These are phyloP conservation scores for Trametes sanguinea DNA, from an alignment of 768 basidiomycete genomes.

Conservation along the genomic window DNA sequence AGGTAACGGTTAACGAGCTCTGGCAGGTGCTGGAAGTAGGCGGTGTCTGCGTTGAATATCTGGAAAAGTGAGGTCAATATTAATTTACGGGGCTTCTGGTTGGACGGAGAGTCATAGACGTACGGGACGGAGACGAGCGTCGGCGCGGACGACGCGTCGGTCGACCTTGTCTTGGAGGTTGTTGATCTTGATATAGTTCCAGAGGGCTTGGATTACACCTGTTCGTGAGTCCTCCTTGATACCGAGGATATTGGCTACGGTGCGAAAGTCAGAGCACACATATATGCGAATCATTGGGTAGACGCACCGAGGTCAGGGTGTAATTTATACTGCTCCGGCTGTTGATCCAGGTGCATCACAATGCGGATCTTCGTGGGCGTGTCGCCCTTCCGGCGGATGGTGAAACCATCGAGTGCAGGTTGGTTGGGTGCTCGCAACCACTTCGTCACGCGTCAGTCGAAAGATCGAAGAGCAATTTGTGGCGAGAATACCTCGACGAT, in stretches of 20 bases:
- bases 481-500: conserved; percentile 76
- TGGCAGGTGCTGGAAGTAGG: conserved; percentile 79
- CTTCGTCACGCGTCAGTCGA: conserved; percentile 26
- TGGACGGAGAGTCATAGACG: conserved; percentile 14
- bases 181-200: conserved; percentile 90
- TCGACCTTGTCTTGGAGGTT: conserved; percentile 83
- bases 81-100: neutral
- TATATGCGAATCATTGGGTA: neutral
- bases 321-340: conserved; percentile 84
- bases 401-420: conserved; percentile 82
- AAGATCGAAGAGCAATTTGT: neutral
- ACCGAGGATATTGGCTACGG: conserved; percentile 61
- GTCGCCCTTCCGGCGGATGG: conserved; percentile 80
- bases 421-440: conserved; percentile 63
- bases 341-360: conserved; percentile 85
- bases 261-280: neutral
- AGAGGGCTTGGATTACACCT: conserved; percentile 79
- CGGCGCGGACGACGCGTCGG: conserved; percentile 66
- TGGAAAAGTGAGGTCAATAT: conserved; percentile 28
- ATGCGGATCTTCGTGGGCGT: conserved; percentile 74
- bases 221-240: conserved; percentile 84
- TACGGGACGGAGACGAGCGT: conserved; percentile 68
- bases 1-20: conserved; percentile 85
- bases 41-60: conserved; percentile 71
- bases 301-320: conserved; percentile 67